These are phyloP conservation scores for Neoboletus subvelutipes DNA, from an alignment of 768 basidiomycete genomes.

Conservation along the genomic window DNA sequence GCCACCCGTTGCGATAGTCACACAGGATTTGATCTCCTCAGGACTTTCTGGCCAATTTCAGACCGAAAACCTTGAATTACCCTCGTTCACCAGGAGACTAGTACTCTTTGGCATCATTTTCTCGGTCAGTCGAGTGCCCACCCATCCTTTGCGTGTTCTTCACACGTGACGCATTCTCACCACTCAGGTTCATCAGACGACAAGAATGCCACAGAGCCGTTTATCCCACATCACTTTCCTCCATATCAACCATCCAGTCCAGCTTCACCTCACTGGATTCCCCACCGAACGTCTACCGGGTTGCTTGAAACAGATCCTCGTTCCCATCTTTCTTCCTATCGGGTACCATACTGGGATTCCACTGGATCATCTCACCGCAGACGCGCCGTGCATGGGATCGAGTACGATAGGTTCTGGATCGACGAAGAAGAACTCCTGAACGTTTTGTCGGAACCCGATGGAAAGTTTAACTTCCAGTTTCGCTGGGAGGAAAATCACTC, in stretches of 20 bases:
- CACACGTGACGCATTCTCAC: too few relatives aligned
- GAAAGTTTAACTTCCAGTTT: conserved; percentile 11
- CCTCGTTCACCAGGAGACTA: not conserved
- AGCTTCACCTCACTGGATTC: not conserved
- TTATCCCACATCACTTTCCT: too few relatives aligned
- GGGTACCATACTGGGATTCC: too few relatives aligned
- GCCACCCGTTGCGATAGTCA: not conserved
- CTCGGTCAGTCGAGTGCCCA: not conserved
- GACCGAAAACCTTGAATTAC: too few relatives aligned
- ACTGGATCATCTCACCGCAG: not conserved
- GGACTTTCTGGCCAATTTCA: too few relatives aligned
- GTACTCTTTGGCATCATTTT: not conserved
- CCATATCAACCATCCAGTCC: not conserved
- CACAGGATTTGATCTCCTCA: not conserved
- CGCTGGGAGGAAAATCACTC: conserved; percentile 10
- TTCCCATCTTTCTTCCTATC: not conserved
- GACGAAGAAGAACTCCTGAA: conserved; percentile 13
- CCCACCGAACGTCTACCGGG: not conserved
- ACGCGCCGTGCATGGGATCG: conserved; percentile 2
- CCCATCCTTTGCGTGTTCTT: too few relatives aligned
- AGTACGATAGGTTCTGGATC: conserved; percentile 7
- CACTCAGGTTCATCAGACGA: not conserved
- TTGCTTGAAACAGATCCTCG: too few relatives aligned
- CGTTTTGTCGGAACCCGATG: not conserved
- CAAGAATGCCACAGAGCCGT: too few relatives aligned